Evolutionary conservation across 257 asterid genomes (phyloP).

Genomic region (Thymus quinquecostatus): DNA sequence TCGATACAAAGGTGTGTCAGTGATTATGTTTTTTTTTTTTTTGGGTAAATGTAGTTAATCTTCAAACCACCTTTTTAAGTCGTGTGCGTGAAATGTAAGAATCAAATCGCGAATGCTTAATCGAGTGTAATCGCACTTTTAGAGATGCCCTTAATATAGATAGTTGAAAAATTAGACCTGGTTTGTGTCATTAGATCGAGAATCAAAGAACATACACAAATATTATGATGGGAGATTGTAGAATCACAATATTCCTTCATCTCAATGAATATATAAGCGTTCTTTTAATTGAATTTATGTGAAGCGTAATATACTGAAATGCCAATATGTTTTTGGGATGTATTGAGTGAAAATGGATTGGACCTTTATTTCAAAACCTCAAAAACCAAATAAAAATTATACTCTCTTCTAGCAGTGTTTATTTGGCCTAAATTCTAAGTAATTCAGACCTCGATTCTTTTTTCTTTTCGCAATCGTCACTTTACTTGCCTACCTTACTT

Average conservation of each 20-base stretch:
- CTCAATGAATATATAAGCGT: no score
- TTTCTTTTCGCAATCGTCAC: not conserved
- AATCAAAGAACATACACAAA: not conserved
- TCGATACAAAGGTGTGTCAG: not conserved
- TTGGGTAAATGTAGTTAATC: not conserved
- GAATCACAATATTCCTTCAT: not conserved
- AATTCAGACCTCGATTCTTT: no score
- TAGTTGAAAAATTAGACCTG: not conserved
- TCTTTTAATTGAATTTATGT: no score
- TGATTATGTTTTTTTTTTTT: not conserved
- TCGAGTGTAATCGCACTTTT: not conserved
- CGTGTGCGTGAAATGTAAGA: not conserved
- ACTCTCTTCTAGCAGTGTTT: no score
- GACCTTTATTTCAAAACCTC: not conserved
- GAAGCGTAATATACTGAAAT: no score
- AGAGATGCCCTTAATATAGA: not conserved
- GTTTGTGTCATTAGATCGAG: not conserved
- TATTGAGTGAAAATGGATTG: not conserved
- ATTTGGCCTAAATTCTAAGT: no score
- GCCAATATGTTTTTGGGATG: no score
- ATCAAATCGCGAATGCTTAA: conserved; percentile 3
- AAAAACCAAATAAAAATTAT: no score
- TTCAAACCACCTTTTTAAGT: not conserved
- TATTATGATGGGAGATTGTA: not conserved
- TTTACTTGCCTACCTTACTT: not conserved